A percentile compares a stretch with the other conserved stretches of the same genome.
These are phyloP conservation scores for Annulohypoxylon stygium DNA, from an alignment of 495 filamentous ascomycete genomes.

Conservation along the genomic window DNA sequence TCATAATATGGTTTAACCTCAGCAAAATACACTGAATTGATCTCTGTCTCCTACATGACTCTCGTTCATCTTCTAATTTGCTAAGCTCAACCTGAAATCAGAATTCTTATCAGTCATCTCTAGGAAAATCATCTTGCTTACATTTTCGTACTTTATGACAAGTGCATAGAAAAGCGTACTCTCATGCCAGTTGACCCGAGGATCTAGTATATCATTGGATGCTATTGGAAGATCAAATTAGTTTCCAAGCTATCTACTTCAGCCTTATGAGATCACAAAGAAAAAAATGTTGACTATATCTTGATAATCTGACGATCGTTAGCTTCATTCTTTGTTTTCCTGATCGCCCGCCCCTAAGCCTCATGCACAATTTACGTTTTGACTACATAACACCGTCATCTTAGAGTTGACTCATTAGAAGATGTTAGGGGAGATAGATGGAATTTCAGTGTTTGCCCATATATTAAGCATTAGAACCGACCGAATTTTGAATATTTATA, in stretches of 20 bases:
- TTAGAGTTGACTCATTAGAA: not conserved
- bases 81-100: too few relatives aligned
- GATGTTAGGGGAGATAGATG: not conserved
- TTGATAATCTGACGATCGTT: not conserved
- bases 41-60: too few relatives aligned
- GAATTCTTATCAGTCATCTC: too few relatives aligned
- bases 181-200: not conserved
- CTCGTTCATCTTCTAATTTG: too few relatives aligned
- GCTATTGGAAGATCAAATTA: not conserved
- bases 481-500: not conserved
- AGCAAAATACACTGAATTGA: too few relatives aligned
- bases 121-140: too few relatives aligned
- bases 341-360: not conserved
- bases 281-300: not conserved
- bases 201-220: not conserved
- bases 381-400: not conserved
- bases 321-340: constrained; percentile 22
- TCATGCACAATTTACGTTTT: not conserved
- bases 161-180: too few relatives aligned
- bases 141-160: too few relatives aligned
- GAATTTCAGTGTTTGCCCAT: not conserved
- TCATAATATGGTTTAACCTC: too few relatives aligned
- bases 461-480: not conserved
- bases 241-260: not conserved
- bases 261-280: constrained; percentile 9